phyloP scores from a whole-genome alignment of 2,329 filamentous ascomycete species.

The Byssochlamys sp. region DNA sequence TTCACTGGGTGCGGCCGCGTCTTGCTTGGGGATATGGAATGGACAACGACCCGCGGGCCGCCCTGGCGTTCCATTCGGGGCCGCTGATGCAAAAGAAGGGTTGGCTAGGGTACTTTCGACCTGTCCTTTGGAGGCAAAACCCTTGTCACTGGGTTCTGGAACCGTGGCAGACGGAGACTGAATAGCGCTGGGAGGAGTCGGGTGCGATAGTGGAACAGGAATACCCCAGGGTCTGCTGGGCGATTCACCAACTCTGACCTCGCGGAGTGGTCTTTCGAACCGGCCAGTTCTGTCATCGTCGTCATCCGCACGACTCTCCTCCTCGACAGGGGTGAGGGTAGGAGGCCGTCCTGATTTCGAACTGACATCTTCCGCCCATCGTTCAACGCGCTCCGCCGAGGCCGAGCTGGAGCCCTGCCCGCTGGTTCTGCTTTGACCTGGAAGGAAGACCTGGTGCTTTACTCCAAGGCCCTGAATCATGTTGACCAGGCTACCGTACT shows the following conservation, averaged over 20 bases:
- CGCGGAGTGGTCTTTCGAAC: constrained; percentile 77
- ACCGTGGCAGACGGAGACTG: constrained; percentile 16
- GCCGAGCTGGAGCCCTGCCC: constrained; percentile 27
- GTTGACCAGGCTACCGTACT: constrained; percentile 81
- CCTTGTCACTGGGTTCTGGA: constrained; percentile 11
- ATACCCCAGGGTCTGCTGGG: constrained; percentile 92
- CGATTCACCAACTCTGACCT: constrained; percentile 85
- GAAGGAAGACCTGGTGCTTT: constrained; percentile 80
- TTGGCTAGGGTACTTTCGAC: constrained; percentile 8
- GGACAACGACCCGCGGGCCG: constrained; percentile 24
- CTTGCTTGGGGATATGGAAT: constrained; percentile 22
- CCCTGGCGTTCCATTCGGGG: background rate
- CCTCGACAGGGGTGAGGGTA: constrained; percentile 30
- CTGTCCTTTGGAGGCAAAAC: constrained; percentile 8
- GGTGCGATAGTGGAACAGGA: constrained; percentile 56
- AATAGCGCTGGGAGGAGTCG: constrained; percentile 20
- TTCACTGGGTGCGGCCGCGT: constrained; percentile 1
- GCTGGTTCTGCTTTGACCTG: constrained; percentile 34
- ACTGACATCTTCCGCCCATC: constrained; percentile 73
- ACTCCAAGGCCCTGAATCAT: constrained; percentile 88
- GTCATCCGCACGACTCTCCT: constrained; percentile 26
- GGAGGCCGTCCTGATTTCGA: constrained; percentile 40
- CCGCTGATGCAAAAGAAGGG: constrained; percentile 7
- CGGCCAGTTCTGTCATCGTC: constrained; percentile 58
- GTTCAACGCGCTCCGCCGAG: constrained; percentile 65